Evolutionary conservation across 768 basidiomycete species (phyloP), one percentile per base, ranked within the genome.

Genomic region (Neoboletus subvelutipes): DNA sequence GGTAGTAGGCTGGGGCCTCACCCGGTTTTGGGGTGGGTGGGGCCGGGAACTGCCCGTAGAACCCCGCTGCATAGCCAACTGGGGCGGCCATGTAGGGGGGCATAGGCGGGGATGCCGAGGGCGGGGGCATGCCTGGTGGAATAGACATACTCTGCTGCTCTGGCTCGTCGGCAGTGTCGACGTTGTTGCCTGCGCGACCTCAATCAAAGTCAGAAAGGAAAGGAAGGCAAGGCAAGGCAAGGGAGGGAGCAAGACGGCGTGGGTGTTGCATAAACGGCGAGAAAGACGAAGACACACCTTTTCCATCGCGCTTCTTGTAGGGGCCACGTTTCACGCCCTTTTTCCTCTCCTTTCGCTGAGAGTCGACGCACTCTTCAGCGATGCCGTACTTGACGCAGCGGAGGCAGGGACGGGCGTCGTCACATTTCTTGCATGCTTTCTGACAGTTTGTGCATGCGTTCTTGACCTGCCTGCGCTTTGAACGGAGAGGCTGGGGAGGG

Each of bases 251-350:
- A 28, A 49, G 51, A 52, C 11, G 41, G 42, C 6, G 24, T 9
- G 56, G 28, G 40, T 41, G 67, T 64, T 60, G 61, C 48, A 54
- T 57, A 54, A 55, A 59, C 47, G 60, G 59, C 56, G 50, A 66
- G 63, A 72, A 72, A 63, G 69, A 67, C 69, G 50, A 61, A 70
- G 60, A 73, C 85, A 74, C 69, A 90, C 89, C 83, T 82, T 87
- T 90, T 82, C 83, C 85, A 88, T 90, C 89, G 85, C 88, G 89
- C 85, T 92, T 92, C 90, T 92, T 92, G 87, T 92, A 92, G 73
- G 90, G 90, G 45, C 90, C 90, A 68, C 90, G 77, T 78, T 91
- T 92, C 64, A 90, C 80, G 62, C 90, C 90, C 71, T 90, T 91
- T 73, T 90, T 91, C 67, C 93, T 83, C 75, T 96, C 93, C 78